Evolutionary conservation across 2,329 filamentous ascomycete species (phyloP).

Genomic region (Zalaria obscura): DNA sequence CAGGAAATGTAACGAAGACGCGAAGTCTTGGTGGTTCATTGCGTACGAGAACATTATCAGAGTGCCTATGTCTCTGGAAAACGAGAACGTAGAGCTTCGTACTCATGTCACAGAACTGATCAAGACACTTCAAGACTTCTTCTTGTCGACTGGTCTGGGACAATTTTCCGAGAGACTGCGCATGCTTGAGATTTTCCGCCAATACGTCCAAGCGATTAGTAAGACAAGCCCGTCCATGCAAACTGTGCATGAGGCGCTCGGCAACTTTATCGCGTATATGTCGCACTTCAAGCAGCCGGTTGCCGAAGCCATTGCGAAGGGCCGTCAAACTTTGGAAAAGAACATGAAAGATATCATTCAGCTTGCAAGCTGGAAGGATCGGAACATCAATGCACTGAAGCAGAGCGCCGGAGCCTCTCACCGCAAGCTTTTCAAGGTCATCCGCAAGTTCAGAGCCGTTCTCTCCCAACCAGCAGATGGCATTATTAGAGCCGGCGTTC

Average conservation of each 20-base stretch:
- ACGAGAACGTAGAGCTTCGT: slow-evolving; percentile 1
- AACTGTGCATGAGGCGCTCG: slow-evolving; percentile 46
- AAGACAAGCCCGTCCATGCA: slow-evolving; percentile 37
- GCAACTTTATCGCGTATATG: slow-evolving; percentile 68
- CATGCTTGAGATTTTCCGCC: slow-evolving; percentile 47
- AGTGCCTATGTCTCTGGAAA: slow-evolving; percentile 49
- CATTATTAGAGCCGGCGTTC: slow-evolving; percentile 26
- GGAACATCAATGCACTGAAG: slow-evolving; percentile 75
- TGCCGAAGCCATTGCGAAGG: slow-evolving; percentile 48
- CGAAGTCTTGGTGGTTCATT: slow-evolving; percentile 89
- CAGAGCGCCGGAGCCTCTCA: slow-evolving; percentile 87
- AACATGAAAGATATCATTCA: slow-evolving; percentile 87
- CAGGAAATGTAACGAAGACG: slow-evolving; percentile 59
- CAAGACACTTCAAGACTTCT: slow-evolving; percentile 65
- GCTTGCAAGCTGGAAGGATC: slow-evolving; percentile 94
- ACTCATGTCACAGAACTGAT: slow-evolving; percentile 34
- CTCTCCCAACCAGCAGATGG: slow-evolving; percentile 61
- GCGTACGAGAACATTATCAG: slow-evolving; percentile 82
- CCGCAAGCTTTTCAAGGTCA: slow-evolving; percentile 77
- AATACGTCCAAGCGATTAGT: slow-evolving; percentile 49
- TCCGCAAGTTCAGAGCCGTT: slow-evolving; percentile 74
- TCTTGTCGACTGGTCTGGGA: slow-evolving; percentile 63
- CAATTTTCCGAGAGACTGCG: slow-evolving; percentile 60
- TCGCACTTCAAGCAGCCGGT: slow-evolving; percentile 54
- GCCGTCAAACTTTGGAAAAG: slow-evolving; percentile 68